Evolutionary conservation across 164 flowering plant species (phyloP).

Genomic region (Vitis cinerea): DNA sequence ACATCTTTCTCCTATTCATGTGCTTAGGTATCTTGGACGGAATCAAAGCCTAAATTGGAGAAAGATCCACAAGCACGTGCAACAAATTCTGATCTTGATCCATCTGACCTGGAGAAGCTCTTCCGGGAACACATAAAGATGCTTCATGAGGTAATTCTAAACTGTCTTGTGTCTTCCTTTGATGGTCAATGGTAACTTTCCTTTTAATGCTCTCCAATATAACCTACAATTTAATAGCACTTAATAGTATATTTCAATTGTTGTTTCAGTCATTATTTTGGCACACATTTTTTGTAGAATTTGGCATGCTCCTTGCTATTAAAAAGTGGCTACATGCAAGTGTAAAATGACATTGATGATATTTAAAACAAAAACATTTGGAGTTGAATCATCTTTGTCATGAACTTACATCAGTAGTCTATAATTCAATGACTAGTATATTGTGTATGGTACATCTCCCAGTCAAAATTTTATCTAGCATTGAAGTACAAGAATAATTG

Average conservation of each 20-base stretch:
- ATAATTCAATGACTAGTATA: too few species aligned
- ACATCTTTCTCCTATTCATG: background rate
- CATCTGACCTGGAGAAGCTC: slow-evolving; percentile 83
- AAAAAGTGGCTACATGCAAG: too few species aligned
- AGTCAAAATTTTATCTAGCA: too few species aligned
- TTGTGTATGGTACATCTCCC: too few species aligned
- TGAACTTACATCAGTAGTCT: too few species aligned
- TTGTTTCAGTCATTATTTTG: too few species aligned
- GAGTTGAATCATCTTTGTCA: too few species aligned
- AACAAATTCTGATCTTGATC: slow-evolving; percentile 65
- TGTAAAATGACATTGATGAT: too few species aligned
- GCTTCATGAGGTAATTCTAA: slow-evolving; percentile 64
- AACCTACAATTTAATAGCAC: background rate
- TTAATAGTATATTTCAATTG: background rate
- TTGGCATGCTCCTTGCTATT: too few species aligned
- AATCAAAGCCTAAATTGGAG: slow-evolving; percentile 77
- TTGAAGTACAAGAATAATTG: too few species aligned
- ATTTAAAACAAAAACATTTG: too few species aligned
- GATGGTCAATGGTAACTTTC: background rate
- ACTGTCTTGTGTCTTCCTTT: background rate
- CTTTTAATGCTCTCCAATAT: background rate
- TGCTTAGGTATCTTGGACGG: slow-evolving; percentile 93
- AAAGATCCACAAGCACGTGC: slow-evolving; percentile 98
- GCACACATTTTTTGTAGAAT: too few species aligned
- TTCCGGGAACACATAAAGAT: slow-evolving; percentile 87